Evolutionary conservation across 805 yeast genomes (phyloP).

Genomic region (Wickerhamiella lipophila): DNA sequence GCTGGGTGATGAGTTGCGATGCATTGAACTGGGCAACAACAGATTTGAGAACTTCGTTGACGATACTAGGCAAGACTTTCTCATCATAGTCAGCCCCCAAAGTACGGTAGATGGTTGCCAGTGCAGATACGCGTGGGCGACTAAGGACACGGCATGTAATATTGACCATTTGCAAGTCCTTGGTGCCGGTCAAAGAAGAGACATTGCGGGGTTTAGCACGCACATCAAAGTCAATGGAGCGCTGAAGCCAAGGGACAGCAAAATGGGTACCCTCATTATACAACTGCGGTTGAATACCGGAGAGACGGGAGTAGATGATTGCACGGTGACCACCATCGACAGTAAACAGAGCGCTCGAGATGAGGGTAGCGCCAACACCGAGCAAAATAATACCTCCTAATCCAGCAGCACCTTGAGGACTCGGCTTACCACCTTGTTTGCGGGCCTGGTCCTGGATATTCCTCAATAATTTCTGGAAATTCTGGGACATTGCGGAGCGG

Average conservation of each 20-base stretch:
- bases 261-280: conserved; percentile 92
- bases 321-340: conserved; percentile 99
- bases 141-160: conserved; percentile 96
- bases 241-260: conserved; percentile 87
- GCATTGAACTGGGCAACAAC: conserved; percentile 99
- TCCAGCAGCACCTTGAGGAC: conserved; percentile 44
- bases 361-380: conserved; percentile 43
- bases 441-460: conserved; percentile 14
- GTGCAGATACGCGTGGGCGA: conserved; percentile 64
- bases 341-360: conserved; percentile 51
- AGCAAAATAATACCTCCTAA: conserved; percentile 46
- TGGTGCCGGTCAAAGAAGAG: conserved; percentile 92
- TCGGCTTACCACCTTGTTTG: conserved; percentile 22
- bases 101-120: conserved; percentile 82
- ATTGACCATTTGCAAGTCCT: conserved; percentile 97
- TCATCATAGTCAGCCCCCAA: conserved; percentile 93
- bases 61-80: conserved; percentile 94
- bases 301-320: conserved; percentile 74
- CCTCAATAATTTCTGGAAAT: conserved; percentile 5
- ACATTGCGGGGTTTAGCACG: conserved; percentile 96
- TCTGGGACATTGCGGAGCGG: conserved; percentile 8
- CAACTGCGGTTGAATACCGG: conserved; percentile 72
- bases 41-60: conserved; percentile 88
- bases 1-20: conserved; percentile 94
- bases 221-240: conserved; percentile 84